Percentiles rank a stretch among this genome's conserved stretches.
These are phyloP conservation scores for Protomyces arabidopsidicola DNA, from an alignment of 1,139 yeast species.

Conservation along the genomic window DNA sequence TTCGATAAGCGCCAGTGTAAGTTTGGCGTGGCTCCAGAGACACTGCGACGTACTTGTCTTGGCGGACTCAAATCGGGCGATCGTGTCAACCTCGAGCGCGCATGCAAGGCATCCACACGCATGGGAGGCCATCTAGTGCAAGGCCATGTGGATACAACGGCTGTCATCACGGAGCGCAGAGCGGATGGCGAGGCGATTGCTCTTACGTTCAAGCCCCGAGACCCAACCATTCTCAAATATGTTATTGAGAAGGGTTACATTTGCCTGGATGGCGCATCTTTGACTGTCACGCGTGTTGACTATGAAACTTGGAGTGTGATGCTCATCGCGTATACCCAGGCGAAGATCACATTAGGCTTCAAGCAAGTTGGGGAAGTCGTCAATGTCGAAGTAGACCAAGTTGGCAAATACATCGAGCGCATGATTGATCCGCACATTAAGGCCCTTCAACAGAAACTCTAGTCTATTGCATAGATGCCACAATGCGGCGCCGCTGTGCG, in stretches of 20 bases:
- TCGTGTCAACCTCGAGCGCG: constrained; percentile 83
- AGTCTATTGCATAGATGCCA: neutral
- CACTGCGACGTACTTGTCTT: constrained; percentile 73
- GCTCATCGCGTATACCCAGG: constrained; percentile 89
- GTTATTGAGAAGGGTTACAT: constrained; percentile 60
- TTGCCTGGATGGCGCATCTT: constrained; percentile 87
- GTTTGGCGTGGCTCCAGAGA: constrained; percentile 92
- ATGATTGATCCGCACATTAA: constrained; percentile 64
- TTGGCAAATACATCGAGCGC: constrained; percentile 85
- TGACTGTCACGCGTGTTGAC: constrained; percentile 60
- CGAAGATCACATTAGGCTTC: constrained; percentile 57
- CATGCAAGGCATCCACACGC: constrained; percentile 73
- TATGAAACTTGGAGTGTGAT: constrained; percentile 65
- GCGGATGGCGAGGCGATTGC: constrained; percentile 76
- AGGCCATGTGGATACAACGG: constrained; percentile 93
- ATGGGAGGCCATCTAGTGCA: constrained; percentile 97
- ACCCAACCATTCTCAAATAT: constrained; percentile 48
- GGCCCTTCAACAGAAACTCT: constrained; percentile 19
- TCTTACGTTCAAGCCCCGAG: constrained; percentile 69
- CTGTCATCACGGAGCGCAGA: constrained; percentile 52
- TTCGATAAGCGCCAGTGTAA: constrained; percentile 59
- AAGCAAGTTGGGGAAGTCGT: constrained; percentile 62
- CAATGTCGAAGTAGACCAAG: constrained; percentile 88
- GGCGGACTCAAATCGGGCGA: constrained; percentile 56
- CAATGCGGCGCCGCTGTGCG: neutral